Evolutionary conservation across 306 rosid species (phyloP), one percentile per base, ranked within the genome.

Genomic region (Sicyos edulis): DNA sequence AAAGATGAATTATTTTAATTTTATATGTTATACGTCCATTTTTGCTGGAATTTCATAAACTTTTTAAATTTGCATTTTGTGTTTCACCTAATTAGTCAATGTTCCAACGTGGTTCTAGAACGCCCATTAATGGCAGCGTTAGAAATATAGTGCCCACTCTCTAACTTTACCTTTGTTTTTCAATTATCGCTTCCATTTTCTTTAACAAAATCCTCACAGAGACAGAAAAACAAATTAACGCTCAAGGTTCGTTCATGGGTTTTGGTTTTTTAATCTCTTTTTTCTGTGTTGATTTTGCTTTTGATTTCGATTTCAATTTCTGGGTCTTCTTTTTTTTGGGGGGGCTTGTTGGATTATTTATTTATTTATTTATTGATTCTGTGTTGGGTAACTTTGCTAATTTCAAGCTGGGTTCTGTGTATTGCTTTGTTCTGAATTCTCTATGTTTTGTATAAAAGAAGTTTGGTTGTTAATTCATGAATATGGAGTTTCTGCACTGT

Each of bases 71-170:
- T 67, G 16, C 29, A 20, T 72, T 54, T 40, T 8, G 20, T 19
- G 75, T 47, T 72, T 40, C 40, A 19, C 66, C 65, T 21, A 54
- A 72, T 40, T 13, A 19, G 75, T 54, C 42, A 37, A 32, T 24
- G 32, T 72, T 72, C 56, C 75, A 72, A 72, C 66, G 42, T 72
- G 66, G 10, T 20, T 47, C 40, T n/a, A 37, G 20, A 34, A 40
- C 2, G 7, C 75, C 52, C 75, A 55, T 72, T 72, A 55, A 72
- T 72, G 75, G 75, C 21, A 40, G 66, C 65, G 63, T 55, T 37
- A 14, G 54, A 54, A 15, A 72, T 54, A 40, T 55, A 45, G 66
- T 19, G 54, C 7, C 66, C 40, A 37, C 52, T 72, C 1, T 29
- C 8, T 37, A 72, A 72, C 65, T 56, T 72, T 40, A 45, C 75